These are phyloP conservation scores for Cicer bijugum DNA, from an alignment of 306 rosid genomes.

Conservation along the genomic window DNA sequence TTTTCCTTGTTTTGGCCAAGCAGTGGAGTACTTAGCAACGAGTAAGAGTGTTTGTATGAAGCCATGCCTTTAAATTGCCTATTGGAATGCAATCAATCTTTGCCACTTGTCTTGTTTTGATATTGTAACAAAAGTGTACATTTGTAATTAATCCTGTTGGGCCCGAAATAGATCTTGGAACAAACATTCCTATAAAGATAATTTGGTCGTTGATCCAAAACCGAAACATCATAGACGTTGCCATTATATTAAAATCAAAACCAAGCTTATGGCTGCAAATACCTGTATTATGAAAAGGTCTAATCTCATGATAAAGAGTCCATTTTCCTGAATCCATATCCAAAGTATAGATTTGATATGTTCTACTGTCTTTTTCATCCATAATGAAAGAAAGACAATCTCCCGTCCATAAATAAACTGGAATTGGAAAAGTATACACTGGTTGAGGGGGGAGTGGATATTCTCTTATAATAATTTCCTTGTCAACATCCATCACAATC, in stretches of 20 bases:
- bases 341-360: not conserved
- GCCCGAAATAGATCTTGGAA: too few relatives aligned
- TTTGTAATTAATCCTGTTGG: too few relatives aligned
- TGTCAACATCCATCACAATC: not conserved
- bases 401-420: not conserved
- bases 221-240: not conserved
- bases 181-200: not conserved
- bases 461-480: not conserved
- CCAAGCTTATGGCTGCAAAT: not conserved
- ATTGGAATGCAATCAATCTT: not conserved
- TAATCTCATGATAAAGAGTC: not conserved
- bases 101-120: not conserved
- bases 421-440: rapidly evolving
- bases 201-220: not conserved
- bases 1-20: too few relatives aligned
- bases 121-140: not conserved
- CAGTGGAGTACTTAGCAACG: not conserved
- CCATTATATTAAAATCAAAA: not conserved
- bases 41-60: not conserved
- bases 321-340: not conserved
- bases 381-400: not conserved
- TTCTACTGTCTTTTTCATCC: not conserved
- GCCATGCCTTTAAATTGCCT: not conserved
- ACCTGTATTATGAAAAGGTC: not conserved
- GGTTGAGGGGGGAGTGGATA: not conserved